phyloP scores from a whole-genome alignment of 164 flowering plant genomes.

The Umbellularia californica region DNA sequence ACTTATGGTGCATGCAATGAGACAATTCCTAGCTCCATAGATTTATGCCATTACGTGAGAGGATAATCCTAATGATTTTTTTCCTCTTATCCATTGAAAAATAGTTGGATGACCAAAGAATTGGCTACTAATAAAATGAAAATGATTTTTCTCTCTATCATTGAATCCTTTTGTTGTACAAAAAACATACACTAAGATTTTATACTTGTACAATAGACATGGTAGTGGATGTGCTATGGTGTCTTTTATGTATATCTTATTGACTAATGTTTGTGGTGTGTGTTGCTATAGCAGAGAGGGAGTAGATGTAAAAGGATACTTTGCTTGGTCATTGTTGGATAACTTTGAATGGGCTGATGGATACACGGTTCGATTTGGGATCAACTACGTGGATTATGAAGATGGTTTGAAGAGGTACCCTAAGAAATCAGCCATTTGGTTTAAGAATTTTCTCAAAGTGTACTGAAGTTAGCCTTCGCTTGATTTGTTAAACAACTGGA shows the following conservation, averaged over 20 bases:
- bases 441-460: constrained; percentile 30
- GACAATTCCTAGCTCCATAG: too few species aligned
- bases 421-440: constrained; percentile 35
- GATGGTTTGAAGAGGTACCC: constrained; percentile 30
- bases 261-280: not conserved
- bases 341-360: constrained; percentile 42
- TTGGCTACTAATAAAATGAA: too few species aligned
- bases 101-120: not conserved
- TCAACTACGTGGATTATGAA: constrained; percentile 27
- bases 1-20: too few species aligned
- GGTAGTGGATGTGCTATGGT: not conserved
- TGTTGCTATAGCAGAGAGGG: constrained; percentile 14
- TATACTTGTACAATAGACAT: too few species aligned
- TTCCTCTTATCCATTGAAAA: too few species aligned
- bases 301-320: constrained; percentile 35
- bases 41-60: too few species aligned
- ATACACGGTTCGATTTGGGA: constrained; percentile 27
- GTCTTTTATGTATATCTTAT: too few species aligned
- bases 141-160: too few species aligned
- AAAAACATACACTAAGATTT: too few species aligned
- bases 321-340: constrained; percentile 41
- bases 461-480: not conserved
- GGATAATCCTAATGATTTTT: too few species aligned
- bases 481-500: not conserved
- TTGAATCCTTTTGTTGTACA: too few species aligned